Evolutionary conservation across 495 filamentous ascomycete genomes (phyloP).

Genomic region (Aspergillus cavernicola): DNA sequence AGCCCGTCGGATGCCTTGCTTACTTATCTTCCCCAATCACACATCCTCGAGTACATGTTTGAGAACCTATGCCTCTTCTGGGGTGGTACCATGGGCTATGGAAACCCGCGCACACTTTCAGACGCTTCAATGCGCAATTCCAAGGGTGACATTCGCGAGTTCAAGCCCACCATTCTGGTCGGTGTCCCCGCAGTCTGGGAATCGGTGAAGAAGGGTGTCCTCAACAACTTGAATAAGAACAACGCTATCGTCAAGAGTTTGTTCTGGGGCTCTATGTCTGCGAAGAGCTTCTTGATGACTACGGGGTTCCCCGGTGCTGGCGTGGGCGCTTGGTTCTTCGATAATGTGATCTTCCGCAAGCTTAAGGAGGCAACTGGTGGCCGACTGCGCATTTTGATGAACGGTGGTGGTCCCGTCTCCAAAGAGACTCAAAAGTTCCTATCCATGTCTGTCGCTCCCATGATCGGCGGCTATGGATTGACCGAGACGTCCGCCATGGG

Average conservation of each 20-base stretch:
- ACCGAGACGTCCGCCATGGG: constrained; percentile 97
- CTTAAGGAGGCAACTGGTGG: constrained; percentile 88
- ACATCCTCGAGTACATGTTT: constrained; percentile 97
- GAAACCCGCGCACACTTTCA: constrained; percentile 88
- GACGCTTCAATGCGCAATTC: constrained; percentile 88
- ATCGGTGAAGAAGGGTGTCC: constrained; percentile 95
- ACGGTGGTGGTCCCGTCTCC: constrained; percentile 80
- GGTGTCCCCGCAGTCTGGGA: constrained; percentile 98
- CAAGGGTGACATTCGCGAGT: constrained; percentile 92
- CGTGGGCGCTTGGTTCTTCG: constrained; percentile 61
- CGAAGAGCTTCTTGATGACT: constrained; percentile 76
- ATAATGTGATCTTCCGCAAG: constrained; percentile 83
- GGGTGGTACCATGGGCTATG: constrained; percentile 97
- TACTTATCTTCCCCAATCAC: constrained; percentile 89
- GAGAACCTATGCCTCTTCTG: constrained; percentile 90
- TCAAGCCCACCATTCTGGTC: constrained; percentile 85
- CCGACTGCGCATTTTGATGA: constrained; percentile 74
- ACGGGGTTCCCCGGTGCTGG: constrained; percentile 68
- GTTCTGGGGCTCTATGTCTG: constrained; percentile 88
- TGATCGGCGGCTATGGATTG: constrained; percentile 92
- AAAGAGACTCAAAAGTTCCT: constrained; percentile 86
- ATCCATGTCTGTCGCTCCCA: constrained; percentile 81
- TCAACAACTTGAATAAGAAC: constrained; percentile 76
- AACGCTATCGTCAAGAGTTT: constrained; percentile 70
- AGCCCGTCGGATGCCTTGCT: constrained; percentile 82